These are phyloP conservation scores for Beauveria caledonica DNA, from an alignment of 2,329 filamentous ascomycete genomes.

Conservation along the genomic window DNA sequence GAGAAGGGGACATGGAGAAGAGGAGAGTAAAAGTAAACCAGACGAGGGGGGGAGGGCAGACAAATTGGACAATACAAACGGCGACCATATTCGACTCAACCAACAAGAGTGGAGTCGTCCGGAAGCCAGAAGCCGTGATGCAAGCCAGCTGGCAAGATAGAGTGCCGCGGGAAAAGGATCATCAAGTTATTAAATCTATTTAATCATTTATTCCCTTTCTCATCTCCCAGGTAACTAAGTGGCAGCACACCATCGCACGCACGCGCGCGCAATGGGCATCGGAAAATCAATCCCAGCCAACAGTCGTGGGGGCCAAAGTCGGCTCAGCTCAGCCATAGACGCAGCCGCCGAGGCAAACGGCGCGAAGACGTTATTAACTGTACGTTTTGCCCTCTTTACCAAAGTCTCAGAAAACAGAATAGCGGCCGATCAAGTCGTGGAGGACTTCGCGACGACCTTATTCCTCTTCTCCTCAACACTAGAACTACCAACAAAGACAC, in stretches of 20 bases:
- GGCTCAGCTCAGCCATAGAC: background rate
- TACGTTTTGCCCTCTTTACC: background rate
- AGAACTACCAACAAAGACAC: background rate
- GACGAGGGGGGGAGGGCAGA: background rate
- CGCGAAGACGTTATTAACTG: background rate
- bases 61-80: background rate
- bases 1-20: background rate
- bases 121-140: conserved; percentile 2
- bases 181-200: too few relatives aligned
- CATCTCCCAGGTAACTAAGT: too few relatives aligned
- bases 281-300: background rate
- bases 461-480: background rate
- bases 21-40: background rate
- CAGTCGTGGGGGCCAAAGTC: background rate
- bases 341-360: background rate
- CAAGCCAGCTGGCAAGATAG: conserved; percentile 3
- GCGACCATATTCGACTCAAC: background rate
- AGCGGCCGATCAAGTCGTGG: too few relatives aligned
- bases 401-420: background rate
- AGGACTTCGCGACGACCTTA: too few relatives aligned
- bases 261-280: too few relatives aligned
- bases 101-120: conserved; percentile 3
- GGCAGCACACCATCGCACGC: background rate
- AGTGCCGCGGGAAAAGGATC: background rate
- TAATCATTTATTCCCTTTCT: background rate